phyloP scores from a whole-genome alignment of 2,329 filamentous ascomycete species.

The Pseudogymnoascus sp. region DNA sequence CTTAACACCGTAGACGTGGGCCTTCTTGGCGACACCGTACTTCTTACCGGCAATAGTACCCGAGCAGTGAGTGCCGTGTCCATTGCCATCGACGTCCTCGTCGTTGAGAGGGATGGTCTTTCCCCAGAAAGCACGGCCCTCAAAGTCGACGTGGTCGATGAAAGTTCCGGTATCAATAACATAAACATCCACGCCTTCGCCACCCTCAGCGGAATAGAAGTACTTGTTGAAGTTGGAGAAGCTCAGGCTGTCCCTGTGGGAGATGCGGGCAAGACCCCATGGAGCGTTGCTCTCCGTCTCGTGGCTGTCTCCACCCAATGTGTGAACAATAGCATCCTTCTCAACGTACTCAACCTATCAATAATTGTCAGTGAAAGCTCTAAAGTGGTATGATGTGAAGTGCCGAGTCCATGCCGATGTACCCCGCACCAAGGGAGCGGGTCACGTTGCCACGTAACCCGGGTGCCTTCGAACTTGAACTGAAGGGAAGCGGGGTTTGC shows the following conservation, averaged over 20 bases:
- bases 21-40: conserved; percentile 99
- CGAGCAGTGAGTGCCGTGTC: conserved; percentile 98
- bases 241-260: conserved; percentile 78
- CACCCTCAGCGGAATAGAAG: conserved; percentile 80
- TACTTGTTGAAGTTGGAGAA: conserved; percentile 99
- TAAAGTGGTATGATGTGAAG: neutral
- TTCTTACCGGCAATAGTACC: conserved; percentile 97
- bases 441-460: conserved; percentile 9
- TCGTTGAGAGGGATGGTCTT: conserved; percentile 88
- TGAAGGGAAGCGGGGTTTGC: neutral
- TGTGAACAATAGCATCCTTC: conserved; percentile 87
- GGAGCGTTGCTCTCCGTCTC: conserved; percentile 83
- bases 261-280: conserved; percentile 98
- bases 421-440: neutral
- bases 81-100: conserved; percentile 87
- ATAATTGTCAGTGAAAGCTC: neutral
- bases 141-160: conserved; percentile 89
- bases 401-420: neutral
- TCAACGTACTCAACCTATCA: conserved; percentile 90
- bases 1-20: conserved; percentile 94
- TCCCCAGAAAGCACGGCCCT: conserved; percentile 91
- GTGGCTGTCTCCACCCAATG: conserved; percentile 51
- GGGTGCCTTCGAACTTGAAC: neutral
- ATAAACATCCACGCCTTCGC: conserved; percentile 97
- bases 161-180: conserved; percentile 98